Evolutionary conservation across 805 yeast genomes (phyloP).

Genomic region (Suhomyces faveliae): DNA sequence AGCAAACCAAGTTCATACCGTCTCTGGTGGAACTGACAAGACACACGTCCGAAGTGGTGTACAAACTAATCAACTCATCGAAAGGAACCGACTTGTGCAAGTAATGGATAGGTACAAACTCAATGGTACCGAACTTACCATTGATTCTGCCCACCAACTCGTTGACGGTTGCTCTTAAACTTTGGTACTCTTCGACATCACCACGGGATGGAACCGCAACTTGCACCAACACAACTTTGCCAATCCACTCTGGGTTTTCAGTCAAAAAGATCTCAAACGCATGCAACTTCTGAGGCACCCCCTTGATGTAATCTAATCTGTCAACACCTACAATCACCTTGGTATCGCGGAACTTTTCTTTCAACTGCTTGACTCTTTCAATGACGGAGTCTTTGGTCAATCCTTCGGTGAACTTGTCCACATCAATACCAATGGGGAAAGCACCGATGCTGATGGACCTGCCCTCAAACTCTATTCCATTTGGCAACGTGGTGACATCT

Average conservation of each 20-base stretch:
- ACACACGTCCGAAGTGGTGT: slow-evolving; percentile 85
- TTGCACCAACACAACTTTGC: slow-evolving; percentile 92
- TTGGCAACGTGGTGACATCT: slow-evolving; percentile 80
- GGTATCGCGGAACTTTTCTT: slow-evolving; percentile 63
- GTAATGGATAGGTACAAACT: slow-evolving; percentile 96
- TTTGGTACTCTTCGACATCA: slow-evolving; percentile 97
- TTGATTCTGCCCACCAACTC: slow-evolving; percentile 96
- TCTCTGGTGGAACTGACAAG: slow-evolving; percentile 92
- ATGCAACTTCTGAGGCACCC: slow-evolving; percentile 95
- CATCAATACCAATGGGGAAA: slow-evolving; percentile 98
- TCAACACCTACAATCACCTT: slow-evolving; percentile 96
- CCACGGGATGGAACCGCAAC: slow-evolving; percentile 98
- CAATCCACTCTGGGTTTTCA: slow-evolving; percentile 97
- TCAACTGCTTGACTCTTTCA: slow-evolving; percentile 61
- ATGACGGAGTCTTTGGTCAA: slow-evolving; percentile 61
- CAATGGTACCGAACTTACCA: slow-evolving; percentile 94
- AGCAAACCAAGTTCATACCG: slow-evolving; percentile 96
- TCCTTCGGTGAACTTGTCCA: slow-evolving; percentile 84
- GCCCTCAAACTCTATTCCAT: slow-evolving; percentile 78
- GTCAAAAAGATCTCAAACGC: slow-evolving; percentile 91
- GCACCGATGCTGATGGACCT: slow-evolving; percentile 87
- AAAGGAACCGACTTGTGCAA: slow-evolving; percentile 90
- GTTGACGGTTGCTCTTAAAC: slow-evolving; percentile 87
- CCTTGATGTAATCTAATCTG: slow-evolving; percentile 93
- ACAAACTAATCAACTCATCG: slow-evolving; percentile 86